Evolutionary conservation across 2,329 filamentous ascomycete genomes (phyloP), one percentile per base, ranked within the genome.

Genomic region (Thermomyces lanuginosus): DNA sequence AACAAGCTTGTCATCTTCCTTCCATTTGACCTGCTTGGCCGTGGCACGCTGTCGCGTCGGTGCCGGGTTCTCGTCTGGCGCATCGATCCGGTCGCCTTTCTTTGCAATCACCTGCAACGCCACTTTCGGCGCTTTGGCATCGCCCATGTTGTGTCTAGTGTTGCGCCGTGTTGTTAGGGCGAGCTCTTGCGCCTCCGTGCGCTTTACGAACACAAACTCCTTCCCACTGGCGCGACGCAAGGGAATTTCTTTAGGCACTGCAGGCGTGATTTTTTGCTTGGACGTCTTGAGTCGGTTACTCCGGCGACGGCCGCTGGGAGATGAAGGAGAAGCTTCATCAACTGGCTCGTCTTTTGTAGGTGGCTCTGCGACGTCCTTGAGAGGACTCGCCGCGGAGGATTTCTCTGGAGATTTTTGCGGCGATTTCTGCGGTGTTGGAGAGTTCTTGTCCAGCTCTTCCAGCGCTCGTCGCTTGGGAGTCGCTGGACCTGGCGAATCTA

Each of bases 201-300:
- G 44, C 24, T 57, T 46, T 14, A 49, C 40, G 28, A 59, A 58
- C 15, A 60, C 42, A 27, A 61, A 60, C 26, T 61, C 57, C 4
- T 46, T 58, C 4, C 56, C 56, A 25, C 53, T 58, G 3, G 55
- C 45, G 8, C 56, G 53, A 26, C 56, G 55, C 11, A 60, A 46
- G 4, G 55, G 45, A 25, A 59, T 52, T 5, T 46, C 46, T 24
- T 49, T 54, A 27, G 51, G 53, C 20, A 50, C 36, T 8, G 38
- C 34, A 9, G 45, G 40, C 25, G 38, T 16, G 24, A 12, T 16
- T 30, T 27, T 18, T 5, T 19, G 33, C 33, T 42, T 45, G 41
- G 40, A 26, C 36, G 27, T 30, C 30, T 37, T 30, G 28, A 35
- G 36, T 22, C 56, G 46, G 24, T 45, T 47, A 37, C 54, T 58